Percentiles rank a stretch among this genome's conserved stretches.
phyloP scores from a whole-genome alignment of 805 yeast genomes.

The Candida awuae region DNA sequence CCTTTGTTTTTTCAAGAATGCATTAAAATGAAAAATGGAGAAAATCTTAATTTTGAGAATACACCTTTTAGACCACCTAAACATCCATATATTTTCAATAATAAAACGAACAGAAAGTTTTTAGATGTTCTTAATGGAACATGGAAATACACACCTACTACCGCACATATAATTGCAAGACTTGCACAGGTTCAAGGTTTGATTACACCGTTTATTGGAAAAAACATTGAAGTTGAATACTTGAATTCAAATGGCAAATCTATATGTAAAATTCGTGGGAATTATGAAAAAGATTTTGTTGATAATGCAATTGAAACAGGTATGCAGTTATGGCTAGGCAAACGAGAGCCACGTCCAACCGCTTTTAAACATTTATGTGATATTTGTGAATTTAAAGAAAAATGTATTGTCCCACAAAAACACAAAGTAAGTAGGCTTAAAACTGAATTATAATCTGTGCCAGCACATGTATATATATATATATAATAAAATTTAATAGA shows the following conservation, averaged over 20 bases:
- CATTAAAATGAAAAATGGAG: background rate
- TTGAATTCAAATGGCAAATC: background rate
- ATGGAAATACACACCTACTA: slow-evolving; percentile 52
- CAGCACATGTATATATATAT: too few species aligned
- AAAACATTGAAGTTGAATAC: slow-evolving; percentile 32
- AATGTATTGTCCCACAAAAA: slow-evolving; percentile 8
- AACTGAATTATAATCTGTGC: too few species aligned
- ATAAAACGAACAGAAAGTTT: background rate
- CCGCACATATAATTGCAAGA: slow-evolving; percentile 49
- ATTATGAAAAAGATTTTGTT: slow-evolving; percentile 30
- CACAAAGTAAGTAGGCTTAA: background rate
- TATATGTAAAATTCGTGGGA: slow-evolving; percentile 23
- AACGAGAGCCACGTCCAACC: slow-evolving; percentile 39
- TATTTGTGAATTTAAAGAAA: slow-evolving; percentile 38
- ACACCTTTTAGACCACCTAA: background rate
- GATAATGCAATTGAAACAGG: slow-evolving; percentile 28
- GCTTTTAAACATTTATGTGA: slow-evolving; percentile 39
- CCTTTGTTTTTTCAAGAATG: background rate
- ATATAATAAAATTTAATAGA: too few species aligned
- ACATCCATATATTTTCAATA: slow-evolving; percentile 1
- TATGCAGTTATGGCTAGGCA: slow-evolving; percentile 52
- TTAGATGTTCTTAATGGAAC: slow-evolving; percentile 12
- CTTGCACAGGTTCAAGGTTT: slow-evolving; percentile 38
- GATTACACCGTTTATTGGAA: slow-evolving; percentile 31
- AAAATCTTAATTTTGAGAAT: background rate